Evolutionary conservation across 1,284 basidiomycete species (phyloP), one percentile per base, ranked within the genome.

Genomic region (Golubevia sp.): DNA sequence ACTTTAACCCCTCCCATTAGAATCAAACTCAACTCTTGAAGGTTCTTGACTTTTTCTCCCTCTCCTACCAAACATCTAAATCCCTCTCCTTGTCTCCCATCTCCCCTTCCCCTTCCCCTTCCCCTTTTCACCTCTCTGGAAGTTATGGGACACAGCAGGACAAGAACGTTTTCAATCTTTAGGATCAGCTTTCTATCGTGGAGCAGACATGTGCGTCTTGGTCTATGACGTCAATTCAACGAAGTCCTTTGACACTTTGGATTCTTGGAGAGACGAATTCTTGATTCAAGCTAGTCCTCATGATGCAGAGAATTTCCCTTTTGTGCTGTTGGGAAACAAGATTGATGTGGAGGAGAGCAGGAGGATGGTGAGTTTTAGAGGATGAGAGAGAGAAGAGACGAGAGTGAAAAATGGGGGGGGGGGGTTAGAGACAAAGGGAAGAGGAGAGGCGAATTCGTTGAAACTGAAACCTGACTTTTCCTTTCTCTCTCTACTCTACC

Each of bases 291-390:
- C 97, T 11, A 96, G 93, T 77, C 96, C 97, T 52, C 94, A 97
- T 84, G 95, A 98, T 85, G 94, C 96, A 52, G 96, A 98, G 87
- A 97, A 97, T 87, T 98, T 98, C 86, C 95, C 96, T 15, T 99
- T 99, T 82, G 94, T 97, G 63, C 94, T 99, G 5, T 87, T 99
- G 63, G 97, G 97, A 21, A 99, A 99, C 88, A 99, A 99, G 92
- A 97, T 99, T 85, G 97, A 99, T 85, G 92, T 98, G 82, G 97
- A 99, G 86, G 96, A 99, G 87, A 92, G 91, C 84, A 99, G 98
- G 86, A 90, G 97, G 73, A 94, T 97, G 90, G 96, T 94, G 66
- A 64, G 88, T 84, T 58, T n/a, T n/a, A n/a, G n/a, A n/a, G n/a
- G n/a, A n/a, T n/a, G n/a, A n/a, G n/a, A n/a, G n/a, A n/a, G n/a